These are phyloP conservation scores for Epichloe uncinata DNA, from an alignment of 2,329 filamentous ascomycete species.

Conservation along the genomic window DNA sequence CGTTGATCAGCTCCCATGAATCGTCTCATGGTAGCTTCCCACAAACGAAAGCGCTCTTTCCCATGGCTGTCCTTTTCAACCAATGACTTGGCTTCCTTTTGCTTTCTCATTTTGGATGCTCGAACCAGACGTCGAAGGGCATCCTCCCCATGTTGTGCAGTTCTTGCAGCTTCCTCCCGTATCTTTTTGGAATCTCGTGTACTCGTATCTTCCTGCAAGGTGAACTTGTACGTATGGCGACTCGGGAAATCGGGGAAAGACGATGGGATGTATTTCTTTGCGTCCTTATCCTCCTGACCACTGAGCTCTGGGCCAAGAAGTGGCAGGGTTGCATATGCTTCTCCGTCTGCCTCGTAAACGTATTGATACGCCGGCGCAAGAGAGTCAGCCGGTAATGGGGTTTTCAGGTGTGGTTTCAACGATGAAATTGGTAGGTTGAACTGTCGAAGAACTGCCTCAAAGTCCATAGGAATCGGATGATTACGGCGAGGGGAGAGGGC, in stretches of 20 bases:
- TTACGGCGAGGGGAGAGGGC: slow-evolving; percentile 37
- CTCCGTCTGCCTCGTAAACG: slow-evolving; percentile 23
- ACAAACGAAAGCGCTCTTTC: slow-evolving; percentile 43
- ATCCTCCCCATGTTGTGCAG: slow-evolving; percentile 48
- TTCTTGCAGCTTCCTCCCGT: slow-evolving; percentile 43
- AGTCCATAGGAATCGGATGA: slow-evolving; percentile 42
- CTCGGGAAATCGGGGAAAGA: slow-evolving; percentile 50
- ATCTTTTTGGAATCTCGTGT: slow-evolving; percentile 42
- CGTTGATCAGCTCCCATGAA: slow-evolving; percentile 27
- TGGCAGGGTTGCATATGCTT: slow-evolving; percentile 28
- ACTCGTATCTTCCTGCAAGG: slow-evolving; percentile 35
- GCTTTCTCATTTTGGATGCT: slow-evolving; percentile 49
- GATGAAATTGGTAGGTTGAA: slow-evolving; percentile 38
- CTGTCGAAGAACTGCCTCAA: slow-evolving; percentile 36
- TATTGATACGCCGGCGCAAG: slow-evolving; percentile 26
- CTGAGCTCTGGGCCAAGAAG: slow-evolving; percentile 42
- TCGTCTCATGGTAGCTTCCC: slow-evolving; percentile 48
- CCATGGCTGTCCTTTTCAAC: slow-evolving; percentile 39
- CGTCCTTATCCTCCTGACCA: slow-evolving; percentile 41
- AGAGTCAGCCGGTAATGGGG: slow-evolving; percentile 31
- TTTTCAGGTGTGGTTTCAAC: slow-evolving; percentile 42
- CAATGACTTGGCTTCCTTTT: slow-evolving; percentile 47
- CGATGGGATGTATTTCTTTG: slow-evolving; percentile 41
- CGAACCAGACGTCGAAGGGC: slow-evolving; percentile 46
- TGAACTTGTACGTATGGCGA: slow-evolving; percentile 50